A percentile compares a stretch with the other conserved stretches of the same genome.
Conservation (phyloP, 2,329 filamentous ascomycete genomes). For the Aspergillus chevalieri region DNA sequence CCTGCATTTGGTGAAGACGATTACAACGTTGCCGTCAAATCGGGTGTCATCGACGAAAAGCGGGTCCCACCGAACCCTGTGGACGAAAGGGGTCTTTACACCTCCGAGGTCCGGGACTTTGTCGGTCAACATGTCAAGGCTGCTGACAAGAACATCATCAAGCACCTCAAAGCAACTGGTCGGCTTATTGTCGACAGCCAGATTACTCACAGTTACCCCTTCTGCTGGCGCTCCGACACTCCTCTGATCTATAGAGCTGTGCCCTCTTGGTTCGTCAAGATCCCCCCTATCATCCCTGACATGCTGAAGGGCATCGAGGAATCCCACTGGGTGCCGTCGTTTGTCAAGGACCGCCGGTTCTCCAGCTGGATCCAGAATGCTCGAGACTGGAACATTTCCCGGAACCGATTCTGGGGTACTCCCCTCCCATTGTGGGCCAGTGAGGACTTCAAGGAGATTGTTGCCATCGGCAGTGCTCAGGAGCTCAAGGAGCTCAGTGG, state of each 20-base stretch:
- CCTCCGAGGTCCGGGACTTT: conserved; percentile 69
- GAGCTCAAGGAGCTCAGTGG: conserved; percentile 82
- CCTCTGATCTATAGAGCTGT: conserved; percentile 89
- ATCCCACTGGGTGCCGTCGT: conserved; percentile 85
- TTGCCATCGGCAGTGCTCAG: conserved; percentile 77
- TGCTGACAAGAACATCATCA: conserved; percentile 89
- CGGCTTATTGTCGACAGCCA: conserved; percentile 79
- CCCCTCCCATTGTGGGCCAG: conserved; percentile 89
- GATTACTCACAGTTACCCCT: conserved; percentile 84
- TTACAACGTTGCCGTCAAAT: conserved; percentile 73
- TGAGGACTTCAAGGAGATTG: conserved; percentile 76
- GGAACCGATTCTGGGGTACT: conserved; percentile 93
- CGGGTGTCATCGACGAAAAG: conserved; percentile 69
- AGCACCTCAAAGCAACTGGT: conserved; percentile 70
- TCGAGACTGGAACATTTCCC: conserved; percentile 89
- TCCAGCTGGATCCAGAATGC: conserved; percentile 87
- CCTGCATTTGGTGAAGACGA: conserved; percentile 95
- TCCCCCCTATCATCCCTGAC: conserved; percentile 72
- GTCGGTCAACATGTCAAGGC: conserved; percentile 83
- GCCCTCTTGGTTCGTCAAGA: conserved; percentile 90
- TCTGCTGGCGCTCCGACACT: conserved; percentile 92
- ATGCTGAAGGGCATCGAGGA: conserved; percentile 87
- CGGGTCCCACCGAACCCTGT: conserved; percentile 84
- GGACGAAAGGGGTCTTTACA: conserved; percentile 77
- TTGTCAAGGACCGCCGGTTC: conserved; percentile 88